Evolutionary conservation across 306 rosid genomes (phyloP), one percentile per base, ranked within the genome.

Genomic region (Gastrolobium bilobum): DNA sequence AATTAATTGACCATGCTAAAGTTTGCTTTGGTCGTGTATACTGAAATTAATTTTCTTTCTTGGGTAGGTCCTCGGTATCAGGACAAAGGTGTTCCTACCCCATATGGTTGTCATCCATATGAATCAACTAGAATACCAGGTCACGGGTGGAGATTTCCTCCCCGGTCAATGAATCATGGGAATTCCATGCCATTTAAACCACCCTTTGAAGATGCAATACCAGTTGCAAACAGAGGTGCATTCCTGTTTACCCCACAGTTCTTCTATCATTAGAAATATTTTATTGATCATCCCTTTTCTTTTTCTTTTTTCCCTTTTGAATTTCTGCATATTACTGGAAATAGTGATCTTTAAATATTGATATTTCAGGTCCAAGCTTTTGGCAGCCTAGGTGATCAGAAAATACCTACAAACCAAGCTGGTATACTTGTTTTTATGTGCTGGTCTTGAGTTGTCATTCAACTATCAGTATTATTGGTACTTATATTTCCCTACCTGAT

Each of bases 131-230:
- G 97, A 83, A 71, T 84, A 70, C 87, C 90, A 29, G 85, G 79
- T 73, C 97, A 90, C 70, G 93, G 92, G 38, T 89, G 92, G 97
- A 89, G 97, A 81, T 91, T 69, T 89, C 93, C 95, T 76, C 89
- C 95, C 7, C 86, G 87, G 20, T 90, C 90, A 31, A 68, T 85
- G 86, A 88, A 78, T 76, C 90, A 90, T 71, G 82, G 97, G 80
- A 87, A 91, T 64, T 75, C 90, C 64, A 50, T 90, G 80, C 87
- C 97, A 70, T 92, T 75, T 63, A 86, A 91, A 82, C 97, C 93
- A 38, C 97, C 97, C 77, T 93, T 80, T 80, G 95, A 89, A 40
- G 97, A 93, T 81, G 89, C 86, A 6, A 89, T 92, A 71, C 94
- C 95, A 14, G 91, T 89, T 50, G 61, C 89, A 37, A 84, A 82